Evolutionary conservation across 106 monocot species (phyloP).

Genomic region (Apostasia shenzhenica): DNA sequence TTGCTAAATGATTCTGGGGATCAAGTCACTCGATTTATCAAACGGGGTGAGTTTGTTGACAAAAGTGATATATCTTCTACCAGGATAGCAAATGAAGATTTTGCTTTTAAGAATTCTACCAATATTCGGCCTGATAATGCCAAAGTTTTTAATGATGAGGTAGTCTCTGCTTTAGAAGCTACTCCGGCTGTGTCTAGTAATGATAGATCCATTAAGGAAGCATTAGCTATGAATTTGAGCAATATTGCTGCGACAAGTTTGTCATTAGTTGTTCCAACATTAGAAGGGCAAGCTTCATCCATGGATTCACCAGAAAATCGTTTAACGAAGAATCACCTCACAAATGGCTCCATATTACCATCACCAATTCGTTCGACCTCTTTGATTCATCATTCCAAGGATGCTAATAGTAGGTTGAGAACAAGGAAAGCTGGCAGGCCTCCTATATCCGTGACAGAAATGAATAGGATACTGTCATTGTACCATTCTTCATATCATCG

Average conservation of each 20-base stretch:
- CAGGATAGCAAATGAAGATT: not conserved
- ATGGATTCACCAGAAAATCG: not conserved
- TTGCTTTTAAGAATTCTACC: not conserved
- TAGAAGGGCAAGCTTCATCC: too few relatives aligned
- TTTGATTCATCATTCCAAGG: not conserved
- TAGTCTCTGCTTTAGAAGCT: not conserved
- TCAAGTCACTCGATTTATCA: conserved; percentile 8
- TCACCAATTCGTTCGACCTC: not conserved
- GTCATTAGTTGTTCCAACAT: not conserved
- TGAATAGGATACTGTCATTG: too few relatives aligned
- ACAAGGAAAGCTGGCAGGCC: conserved; percentile 5
- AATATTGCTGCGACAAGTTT: not conserved
- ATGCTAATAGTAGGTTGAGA: not conserved
- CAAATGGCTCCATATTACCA: not conserved
- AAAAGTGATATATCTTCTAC: not conserved
- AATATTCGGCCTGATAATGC: not conserved
- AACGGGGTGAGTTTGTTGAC: conserved; percentile 5
- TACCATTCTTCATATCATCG: too few relatives aligned
- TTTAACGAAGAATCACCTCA: not conserved
- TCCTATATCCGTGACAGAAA: too few relatives aligned
- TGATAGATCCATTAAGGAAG: not conserved
- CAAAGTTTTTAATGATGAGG: not conserved
- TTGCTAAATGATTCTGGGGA: conserved; percentile 17
- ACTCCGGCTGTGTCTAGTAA: too few relatives aligned
- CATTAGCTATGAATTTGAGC: not conserved